Base-by-base conservation (phyloP, 2,329 filamentous ascomycete species). In the Penicillium sp. region DNA sequence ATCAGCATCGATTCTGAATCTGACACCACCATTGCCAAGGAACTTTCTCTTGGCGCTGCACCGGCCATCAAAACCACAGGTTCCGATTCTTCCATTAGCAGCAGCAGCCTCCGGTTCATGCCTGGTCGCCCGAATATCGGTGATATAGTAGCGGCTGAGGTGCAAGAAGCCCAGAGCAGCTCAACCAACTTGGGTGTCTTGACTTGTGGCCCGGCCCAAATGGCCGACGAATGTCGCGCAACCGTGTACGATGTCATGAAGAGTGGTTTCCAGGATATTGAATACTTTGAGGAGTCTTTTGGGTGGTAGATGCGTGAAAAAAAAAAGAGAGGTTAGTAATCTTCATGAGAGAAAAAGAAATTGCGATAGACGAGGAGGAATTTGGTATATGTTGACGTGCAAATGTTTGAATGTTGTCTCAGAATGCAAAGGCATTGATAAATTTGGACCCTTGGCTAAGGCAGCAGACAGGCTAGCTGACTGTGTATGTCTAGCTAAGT, bases 151-250 rank as follows among this genome's bases (percentile, higher is more conserved):
- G 34, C n/a, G 42, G 9, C 27, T 34, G 42, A 44, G 42, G 29
- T 44, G 29, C 27, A 19, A 9, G 42, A 44, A 14, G 11, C 27
- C 6, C 29, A 44, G 5, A 16, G 16, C 13, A 44, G 42, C 29
- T 32, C 29, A 3, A 32, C 42, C 4, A 32, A 32, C 9, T 16
- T 55, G 61, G 9, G 57, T 72, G 35, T 76, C 71, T 1, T 63
- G 77, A 19, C 58, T 78, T 75, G 74, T 55, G 76, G 76, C 1
- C 75, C 76, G 5, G 70, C 67, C 0, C 60, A 61, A 6, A 75
- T 78, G 74, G 74, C 74, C 19, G 75, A 79, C 58, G 68, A 76
- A 30, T 69, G 70, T n/a, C 61, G 76, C 19, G 65, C 55, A 16
- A 67, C 70, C 3, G 71, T 74, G 52, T 70, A 74, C 41, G 44